Conservation (phyloP, 2,329 filamentous ascomycete genomes). For the Penicillium janthinellum region DNA sequence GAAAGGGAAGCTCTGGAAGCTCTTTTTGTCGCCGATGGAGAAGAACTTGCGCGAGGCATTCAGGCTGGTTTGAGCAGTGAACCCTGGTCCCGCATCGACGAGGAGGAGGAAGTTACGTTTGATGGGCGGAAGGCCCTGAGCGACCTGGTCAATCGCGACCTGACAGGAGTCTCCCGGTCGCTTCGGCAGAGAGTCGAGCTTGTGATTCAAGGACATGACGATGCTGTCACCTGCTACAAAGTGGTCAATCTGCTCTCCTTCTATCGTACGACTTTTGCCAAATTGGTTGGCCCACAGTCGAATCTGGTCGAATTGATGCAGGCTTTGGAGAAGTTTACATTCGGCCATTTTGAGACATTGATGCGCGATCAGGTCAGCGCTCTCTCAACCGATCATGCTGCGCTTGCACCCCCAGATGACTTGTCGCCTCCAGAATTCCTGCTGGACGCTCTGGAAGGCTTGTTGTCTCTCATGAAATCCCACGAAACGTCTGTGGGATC, state of each 20-base stretch:
- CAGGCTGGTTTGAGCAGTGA: constrained; percentile 79
- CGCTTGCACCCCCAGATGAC: constrained; percentile 70
- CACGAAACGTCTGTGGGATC: constrained; percentile 75
- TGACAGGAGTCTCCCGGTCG: constrained; percentile 78
- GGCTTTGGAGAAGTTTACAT: constrained; percentile 71
- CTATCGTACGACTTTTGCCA: constrained; percentile 82
- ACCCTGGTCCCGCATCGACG: constrained; percentile 72
- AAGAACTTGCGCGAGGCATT: constrained; percentile 81
- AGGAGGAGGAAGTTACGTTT: constrained; percentile 62
- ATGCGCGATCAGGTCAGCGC: constrained; percentile 72
- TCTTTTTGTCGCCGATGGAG: constrained; percentile 85
- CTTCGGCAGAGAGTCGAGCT: constrained; percentile 89
- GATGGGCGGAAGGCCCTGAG: constrained; percentile 81
- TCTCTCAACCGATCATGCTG: constrained; percentile 70
- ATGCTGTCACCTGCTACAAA: constrained; percentile 84
- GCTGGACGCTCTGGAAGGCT: constrained; percentile 73
- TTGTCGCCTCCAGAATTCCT: constrained; percentile 79
- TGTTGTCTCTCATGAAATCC: constrained; percentile 78
- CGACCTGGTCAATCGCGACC: constrained; percentile 81
- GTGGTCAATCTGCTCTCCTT: constrained; percentile 87
- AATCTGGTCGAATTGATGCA: constrained; percentile 69
- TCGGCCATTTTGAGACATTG: constrained; percentile 78
- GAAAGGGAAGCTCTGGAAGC: constrained; percentile 90
- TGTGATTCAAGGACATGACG: constrained; percentile 88
- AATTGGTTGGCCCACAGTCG: constrained; percentile 71